Conservation (phyloP, 2,329 filamentous ascomycete species). For the Penicillium sp. region DNA sequence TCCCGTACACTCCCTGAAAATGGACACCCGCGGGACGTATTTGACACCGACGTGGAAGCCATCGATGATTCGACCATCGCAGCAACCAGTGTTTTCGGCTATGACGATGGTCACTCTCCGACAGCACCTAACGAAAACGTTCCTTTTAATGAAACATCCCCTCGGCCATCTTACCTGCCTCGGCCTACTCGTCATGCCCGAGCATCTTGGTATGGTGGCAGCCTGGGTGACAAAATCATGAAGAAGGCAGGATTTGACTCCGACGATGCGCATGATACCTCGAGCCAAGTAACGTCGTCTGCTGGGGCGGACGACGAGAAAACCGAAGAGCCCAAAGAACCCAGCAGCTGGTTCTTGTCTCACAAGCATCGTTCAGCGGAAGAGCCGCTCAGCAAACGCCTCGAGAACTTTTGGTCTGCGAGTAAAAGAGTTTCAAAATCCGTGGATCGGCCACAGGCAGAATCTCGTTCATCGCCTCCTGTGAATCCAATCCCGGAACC, state of each 20-base stretch:
- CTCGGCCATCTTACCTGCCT: conserved; percentile 24
- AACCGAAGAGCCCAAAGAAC: conserved; percentile 22
- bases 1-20: conserved; percentile 12
- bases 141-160: conserved; percentile 22
- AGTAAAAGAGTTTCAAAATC: conserved; percentile 29
- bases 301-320: conserved; percentile 32
- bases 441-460: conserved; percentile 17
- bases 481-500: conserved; percentile 16
- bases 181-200: conserved; percentile 28
- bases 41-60: conserved; percentile 46
- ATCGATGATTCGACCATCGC: conserved; percentile 45
- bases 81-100: conserved; percentile 38
- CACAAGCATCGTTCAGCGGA: conserved; percentile 29
- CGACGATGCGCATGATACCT: conserved; percentile 32
- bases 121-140: conserved; percentile 13
- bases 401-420: conserved; percentile 41
- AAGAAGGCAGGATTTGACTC: conserved; percentile 39
- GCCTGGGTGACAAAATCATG: conserved; percentile 35
- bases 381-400: conserved; percentile 37
- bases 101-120: conserved; percentile 31
- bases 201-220: conserved; percentile 34
- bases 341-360: conserved; percentile 29
- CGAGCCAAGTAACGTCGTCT: conserved; percentile 31
- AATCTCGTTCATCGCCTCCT: conserved; percentile 17
- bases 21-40: conserved; percentile 32